A percentile compares a stretch with the other conserved stretches of the same genome.
These are phyloP conservation scores for Gynochthodes officinalis DNA, from an alignment of 257 asterid genomes.

Conservation along the genomic window DNA sequence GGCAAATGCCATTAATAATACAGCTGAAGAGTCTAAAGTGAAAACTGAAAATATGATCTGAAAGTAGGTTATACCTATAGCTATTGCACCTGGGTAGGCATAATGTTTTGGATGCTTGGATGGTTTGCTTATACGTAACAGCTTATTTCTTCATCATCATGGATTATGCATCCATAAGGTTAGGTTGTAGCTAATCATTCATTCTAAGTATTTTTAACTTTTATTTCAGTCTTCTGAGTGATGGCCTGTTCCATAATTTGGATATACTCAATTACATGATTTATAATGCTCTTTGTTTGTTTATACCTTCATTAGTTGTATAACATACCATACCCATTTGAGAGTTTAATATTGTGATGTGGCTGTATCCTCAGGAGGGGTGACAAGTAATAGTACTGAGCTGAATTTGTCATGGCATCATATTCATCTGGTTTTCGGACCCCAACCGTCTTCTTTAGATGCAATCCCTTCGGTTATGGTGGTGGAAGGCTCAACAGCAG, in stretches of 20 bases:
- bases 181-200: neutral
- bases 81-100: too few species aligned
- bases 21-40: too few species aligned
- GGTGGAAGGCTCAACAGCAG: constrained; percentile 16
- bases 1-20: too few species aligned
- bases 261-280: neutral
- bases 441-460: constrained; percentile 27
- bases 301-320: too few species aligned
- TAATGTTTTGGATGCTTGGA: too few species aligned
- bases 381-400: neutral
- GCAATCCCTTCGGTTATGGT: constrained; percentile 15
- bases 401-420: constrained; percentile 39
- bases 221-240: too few species aligned
- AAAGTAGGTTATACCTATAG: too few species aligned
- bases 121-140: too few species aligned
- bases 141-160: neutral
- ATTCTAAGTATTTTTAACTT: neutral
- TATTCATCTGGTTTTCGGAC: constrained; percentile 36
- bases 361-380: neutral
- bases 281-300: too few species aligned
- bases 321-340: neutral
- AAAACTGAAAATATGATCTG: too few species aligned
- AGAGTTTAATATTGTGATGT: neutral
- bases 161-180: neutral
- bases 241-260: neutral